Conservation (phyloP, 257 asterid genomes). For the Phtheirospermum japonicum region DNA sequence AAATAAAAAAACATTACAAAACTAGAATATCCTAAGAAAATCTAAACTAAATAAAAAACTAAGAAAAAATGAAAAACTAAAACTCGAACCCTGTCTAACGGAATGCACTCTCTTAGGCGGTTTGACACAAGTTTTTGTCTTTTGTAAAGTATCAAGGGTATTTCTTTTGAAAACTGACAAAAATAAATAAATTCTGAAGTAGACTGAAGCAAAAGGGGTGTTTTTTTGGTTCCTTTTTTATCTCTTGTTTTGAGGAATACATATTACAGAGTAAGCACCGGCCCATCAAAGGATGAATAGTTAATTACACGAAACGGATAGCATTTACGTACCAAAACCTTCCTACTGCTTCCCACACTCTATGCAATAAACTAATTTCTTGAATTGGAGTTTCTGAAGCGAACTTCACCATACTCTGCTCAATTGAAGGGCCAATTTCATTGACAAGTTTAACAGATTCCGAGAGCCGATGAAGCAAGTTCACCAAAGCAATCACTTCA, state of each 20-base stretch:
- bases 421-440: conserved; percentile 58
- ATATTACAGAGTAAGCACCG: background rate
- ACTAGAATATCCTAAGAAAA: too few relatives aligned
- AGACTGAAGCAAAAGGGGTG: background rate
- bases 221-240: background rate
- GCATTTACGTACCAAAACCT: conserved; percentile 37
- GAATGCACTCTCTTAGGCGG: background rate
- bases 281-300: conserved; percentile 9
- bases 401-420: conserved; percentile 46
- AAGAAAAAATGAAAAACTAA: too few relatives aligned
- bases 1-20: too few relatives aligned
- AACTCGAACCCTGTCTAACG: too few relatives aligned
- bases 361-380: conserved; percentile 39
- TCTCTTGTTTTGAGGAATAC: conserved; percentile 7
- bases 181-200: too few relatives aligned
- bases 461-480: conserved; percentile 78
- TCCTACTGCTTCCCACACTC: conserved; percentile 38
- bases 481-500: conserved; percentile 88
- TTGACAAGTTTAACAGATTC: conserved; percentile 79
- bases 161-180: too few relatives aligned
- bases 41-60: too few relatives aligned
- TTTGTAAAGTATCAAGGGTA: background rate
- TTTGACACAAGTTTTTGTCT: background rate
- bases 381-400: conserved; percentile 39
- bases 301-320: conserved; percentile 11